phyloP scores from a whole-genome alignment of 176 grass and related monocot genomes.

The Phragmites australis region DNA sequence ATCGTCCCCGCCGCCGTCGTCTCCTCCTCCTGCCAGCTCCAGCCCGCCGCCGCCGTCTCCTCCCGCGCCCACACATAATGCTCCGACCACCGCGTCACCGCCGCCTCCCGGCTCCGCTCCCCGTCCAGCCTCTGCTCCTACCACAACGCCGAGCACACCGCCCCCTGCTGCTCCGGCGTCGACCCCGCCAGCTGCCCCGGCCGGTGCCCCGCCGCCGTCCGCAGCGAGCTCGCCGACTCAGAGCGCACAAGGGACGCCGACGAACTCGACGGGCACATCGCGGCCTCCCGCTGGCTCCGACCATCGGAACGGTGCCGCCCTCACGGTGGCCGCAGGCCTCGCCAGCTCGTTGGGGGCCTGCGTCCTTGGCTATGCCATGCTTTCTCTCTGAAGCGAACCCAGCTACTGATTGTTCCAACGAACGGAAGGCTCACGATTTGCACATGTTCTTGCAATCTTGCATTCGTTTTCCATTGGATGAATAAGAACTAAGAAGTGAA shows the following conservation, averaged over 20 bases:
- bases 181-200: background rate
- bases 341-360: slow-evolving; percentile 38
- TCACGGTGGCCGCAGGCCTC: slow-evolving; percentile 33
- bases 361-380: slow-evolving; percentile 56
- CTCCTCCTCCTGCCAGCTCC: slow-evolving; percentile 25
- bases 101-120: background rate
- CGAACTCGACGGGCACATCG: slow-evolving; percentile 17
- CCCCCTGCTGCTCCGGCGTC: background rate
- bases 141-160: slow-evolving; percentile 11
- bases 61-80: background rate
- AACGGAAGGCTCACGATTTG: background rate
- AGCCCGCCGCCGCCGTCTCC: slow-evolving; percentile 6
- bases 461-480: slow-evolving; percentile 42
- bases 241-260: background rate
- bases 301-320: slow-evolving; percentile 33
- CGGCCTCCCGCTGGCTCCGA: background rate
- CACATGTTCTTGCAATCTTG: background rate
- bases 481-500: slow-evolving; percentile 11
- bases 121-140: background rate
- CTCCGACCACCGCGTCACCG: background rate
- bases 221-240: slow-evolving; percentile 12
- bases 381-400: slow-evolving; percentile 40
- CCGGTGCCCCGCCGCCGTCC: background rate
- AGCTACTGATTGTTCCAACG: background rate
- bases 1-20: background rate